phyloP scores from a whole-genome alignment of 106 monocot species.

The Dendrobium chrysotoxum region DNA sequence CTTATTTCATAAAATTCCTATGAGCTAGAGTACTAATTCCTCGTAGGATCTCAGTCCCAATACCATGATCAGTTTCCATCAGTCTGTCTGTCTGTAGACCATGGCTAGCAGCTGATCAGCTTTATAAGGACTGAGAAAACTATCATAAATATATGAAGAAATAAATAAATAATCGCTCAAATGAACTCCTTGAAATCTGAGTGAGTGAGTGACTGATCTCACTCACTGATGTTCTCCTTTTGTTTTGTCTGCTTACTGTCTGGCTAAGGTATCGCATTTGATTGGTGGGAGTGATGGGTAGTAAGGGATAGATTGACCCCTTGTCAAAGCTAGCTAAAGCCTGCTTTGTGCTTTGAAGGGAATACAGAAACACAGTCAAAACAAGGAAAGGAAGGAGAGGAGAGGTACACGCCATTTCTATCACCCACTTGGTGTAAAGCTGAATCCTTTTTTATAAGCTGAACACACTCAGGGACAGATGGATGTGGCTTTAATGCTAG shows the following conservation, averaged over 20 bases:
- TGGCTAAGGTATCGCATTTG: constrained; percentile 7
- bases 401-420: not conserved
- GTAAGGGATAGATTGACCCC: not conserved
- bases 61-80: constrained; percentile 5
- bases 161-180: too few relatives aligned
- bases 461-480: constrained; percentile 4
- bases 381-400: not conserved
- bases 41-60: not conserved
- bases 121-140: not conserved
- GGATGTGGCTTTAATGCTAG: constrained; percentile 2
- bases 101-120: not conserved
- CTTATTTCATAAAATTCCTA: not conserved
- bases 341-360: constrained; percentile 1
- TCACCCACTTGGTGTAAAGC: constrained; percentile 2
- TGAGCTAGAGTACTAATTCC: not conserved
- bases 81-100: not conserved
- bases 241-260: constrained; percentile 14
- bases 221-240: constrained; percentile 6
- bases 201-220: constrained; percentile 2
- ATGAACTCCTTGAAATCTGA: not conserved
- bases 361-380: not conserved
- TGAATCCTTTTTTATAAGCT: not conserved
- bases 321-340: constrained; percentile 3
- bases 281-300: constrained; percentile 11
- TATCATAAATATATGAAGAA: not conserved